These are phyloP conservation scores for Pichia sp. DNA, from an alignment of 1,139 yeast species.

Conservation along the genomic window DNA sequence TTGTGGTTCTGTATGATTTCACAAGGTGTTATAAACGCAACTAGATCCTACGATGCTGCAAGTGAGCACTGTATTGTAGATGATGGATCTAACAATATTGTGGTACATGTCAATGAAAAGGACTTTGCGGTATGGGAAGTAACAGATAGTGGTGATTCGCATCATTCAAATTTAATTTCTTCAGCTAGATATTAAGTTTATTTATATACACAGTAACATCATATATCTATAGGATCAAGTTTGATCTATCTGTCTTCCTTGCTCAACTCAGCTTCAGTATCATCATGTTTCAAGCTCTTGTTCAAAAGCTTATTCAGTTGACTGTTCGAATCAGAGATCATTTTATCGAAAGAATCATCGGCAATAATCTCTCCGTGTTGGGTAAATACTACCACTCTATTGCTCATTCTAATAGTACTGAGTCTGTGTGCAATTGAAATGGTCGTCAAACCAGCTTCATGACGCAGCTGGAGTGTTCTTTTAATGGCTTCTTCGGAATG, in stretches of 20 bases:
- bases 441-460: constrained; percentile 68
- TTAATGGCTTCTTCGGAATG: constrained; percentile 81
- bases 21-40: constrained; percentile 25
- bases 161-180: constrained; percentile 16
- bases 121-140: constrained; percentile 25
- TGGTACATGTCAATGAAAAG: constrained; percentile 14
- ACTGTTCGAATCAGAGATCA: constrained; percentile 55
- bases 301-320: constrained; percentile 63
- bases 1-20: constrained; percentile 23
- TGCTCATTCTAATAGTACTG: constrained; percentile 77
- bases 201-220: neutral
- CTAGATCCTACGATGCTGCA: constrained; percentile 19
- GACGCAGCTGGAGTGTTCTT: constrained; percentile 46
- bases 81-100: constrained; percentile 25
- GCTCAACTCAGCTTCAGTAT: constrained; percentile 21
- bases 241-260: constrained; percentile 9
- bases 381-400: constrained; percentile 71
- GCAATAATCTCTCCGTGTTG: constrained; percentile 70
- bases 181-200: neutral
- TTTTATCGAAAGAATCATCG: constrained; percentile 60
- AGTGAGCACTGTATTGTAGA: constrained; percentile 24
- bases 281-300: constrained; percentile 28
- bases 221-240: neutral
- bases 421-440: constrained; percentile 89
- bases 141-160: constrained; percentile 25